Percentiles rank a stretch among this genome's conserved stretches.
Conservation (phyloP, 257 asterid species). For the Solanum sejunctum region DNA sequence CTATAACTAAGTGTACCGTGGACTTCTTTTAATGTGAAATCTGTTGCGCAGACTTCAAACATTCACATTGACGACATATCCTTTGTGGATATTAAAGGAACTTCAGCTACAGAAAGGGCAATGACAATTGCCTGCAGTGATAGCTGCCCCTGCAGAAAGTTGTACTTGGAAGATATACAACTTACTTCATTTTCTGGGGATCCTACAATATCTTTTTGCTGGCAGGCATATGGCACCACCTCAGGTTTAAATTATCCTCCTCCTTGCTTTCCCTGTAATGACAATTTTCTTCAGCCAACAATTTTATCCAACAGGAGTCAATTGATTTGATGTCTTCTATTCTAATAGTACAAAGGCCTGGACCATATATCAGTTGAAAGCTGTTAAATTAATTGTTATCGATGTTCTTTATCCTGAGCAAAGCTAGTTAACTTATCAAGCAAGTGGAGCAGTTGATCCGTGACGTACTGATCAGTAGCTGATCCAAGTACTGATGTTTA, state of each 20-base stretch:
- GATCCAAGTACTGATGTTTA: background rate
- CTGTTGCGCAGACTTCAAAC: constrained; percentile 48
- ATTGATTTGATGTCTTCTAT: background rate
- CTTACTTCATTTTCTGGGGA: constrained; percentile 27
- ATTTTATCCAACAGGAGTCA: background rate
- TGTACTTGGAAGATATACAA: constrained; percentile 43
- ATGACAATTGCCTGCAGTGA: constrained; percentile 59
- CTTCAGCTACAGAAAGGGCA: constrained; percentile 61
- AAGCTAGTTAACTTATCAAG: background rate
- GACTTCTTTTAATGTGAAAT: background rate
- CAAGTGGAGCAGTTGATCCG: background rate
- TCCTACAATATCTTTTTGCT: constrained; percentile 36
- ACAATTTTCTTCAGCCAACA: constrained; percentile 14
- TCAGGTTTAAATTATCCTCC: constrained; percentile 36
- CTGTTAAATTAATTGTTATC: background rate
- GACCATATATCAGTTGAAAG: background rate
- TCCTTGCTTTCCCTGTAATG: constrained; percentile 48
- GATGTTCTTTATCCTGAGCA: background rate
- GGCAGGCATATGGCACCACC: constrained; percentile 73
- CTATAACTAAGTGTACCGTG: background rate
- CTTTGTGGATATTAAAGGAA: constrained; percentile 48
- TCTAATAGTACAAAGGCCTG: background rate
- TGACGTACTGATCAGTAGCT: background rate
- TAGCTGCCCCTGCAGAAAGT: constrained; percentile 43
- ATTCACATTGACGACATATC: constrained; percentile 37